Evolutionary conservation across 805 yeast species (phyloP), one percentile per base, ranked within the genome.

Genomic region (Saccharomycopsis babjevae): DNA sequence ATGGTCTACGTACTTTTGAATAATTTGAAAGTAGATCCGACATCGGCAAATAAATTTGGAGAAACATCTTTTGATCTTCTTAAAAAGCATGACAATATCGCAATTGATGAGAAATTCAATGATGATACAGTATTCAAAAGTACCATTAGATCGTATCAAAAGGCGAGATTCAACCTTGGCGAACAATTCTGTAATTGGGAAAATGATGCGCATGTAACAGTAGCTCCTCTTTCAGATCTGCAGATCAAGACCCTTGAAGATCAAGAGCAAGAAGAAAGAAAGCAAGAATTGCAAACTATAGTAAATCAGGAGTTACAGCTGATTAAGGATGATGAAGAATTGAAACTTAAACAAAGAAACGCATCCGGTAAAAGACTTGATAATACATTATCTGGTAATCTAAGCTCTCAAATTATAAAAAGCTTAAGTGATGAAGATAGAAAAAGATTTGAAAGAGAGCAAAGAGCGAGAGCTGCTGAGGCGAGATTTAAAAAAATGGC

Each of bases 391-490:
- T 71, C 69, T 59, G 66, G 68, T n/a, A 64, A 66, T 1, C 13
- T 61, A 10, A 61, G 60, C 52, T 78, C 73, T 65, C 73, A 75
- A 25, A 83, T 83, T 55, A 67, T 85, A 59, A 78, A 80, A 54
- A 85, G 91, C 0, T 75, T 93, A 59, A 79, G 83, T 7, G 90
- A 85, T 1, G 89, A 84, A 30, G 97, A 92, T 65, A 80, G 83
- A 67, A 78, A 79, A 79, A 80, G 85, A 67, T 74, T 94, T 22
- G 91, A 92, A 88, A 82, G 99, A 63, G 99, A 94, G 68, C 92
- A 92, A 68, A 78, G 98, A 59, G 97, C 97, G 0, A 80, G 98
- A 60, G 99, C 99, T 0, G 97, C 96, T 0, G 98, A 94, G 71
- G 96, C 93, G 0, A 78, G 99, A 66, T 67, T 89, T 68, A 78